A percentile compares a stretch with the other conserved stretches of the same genome.
phyloP scores from a whole-genome alignment of 2,329 filamentous ascomycete genomes.

The Fusarium sambucinum region DNA sequence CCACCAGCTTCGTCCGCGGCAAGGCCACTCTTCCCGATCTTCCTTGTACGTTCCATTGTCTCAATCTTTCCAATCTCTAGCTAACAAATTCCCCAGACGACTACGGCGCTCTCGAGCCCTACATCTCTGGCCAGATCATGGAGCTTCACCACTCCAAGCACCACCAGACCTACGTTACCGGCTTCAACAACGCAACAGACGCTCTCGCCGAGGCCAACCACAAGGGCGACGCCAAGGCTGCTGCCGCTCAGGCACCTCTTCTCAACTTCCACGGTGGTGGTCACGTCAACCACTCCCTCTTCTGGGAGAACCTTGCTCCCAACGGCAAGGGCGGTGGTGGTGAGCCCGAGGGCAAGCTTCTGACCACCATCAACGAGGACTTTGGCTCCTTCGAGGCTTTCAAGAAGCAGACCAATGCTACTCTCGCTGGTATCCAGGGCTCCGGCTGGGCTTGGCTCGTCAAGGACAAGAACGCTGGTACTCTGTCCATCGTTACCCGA shows the following conservation, averaged over 20 bases:
- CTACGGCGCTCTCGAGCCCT: slow-evolving; percentile 91
- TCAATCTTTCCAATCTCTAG: not conserved
- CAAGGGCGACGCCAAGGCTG: slow-evolving; percentile 69
- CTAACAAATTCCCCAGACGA: slow-evolving; percentile 73
- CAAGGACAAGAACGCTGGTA: slow-evolving; percentile 73
- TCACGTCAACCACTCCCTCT: slow-evolving; percentile 87
- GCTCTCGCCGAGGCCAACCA: slow-evolving; percentile 74
- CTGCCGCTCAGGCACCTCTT: slow-evolving; percentile 63
- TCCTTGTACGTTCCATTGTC: slow-evolving; percentile 54
- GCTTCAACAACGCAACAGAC: slow-evolving; percentile 83
- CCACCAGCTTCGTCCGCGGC: slow-evolving; percentile 81
- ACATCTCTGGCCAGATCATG: slow-evolving; percentile 92
- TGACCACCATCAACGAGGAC: slow-evolving; percentile 71
- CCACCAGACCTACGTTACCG: slow-evolving; percentile 93
- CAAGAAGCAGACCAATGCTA: slow-evolving; percentile 74
- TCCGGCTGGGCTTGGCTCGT: slow-evolving; percentile 94
- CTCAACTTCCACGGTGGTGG: slow-evolving; percentile 87
- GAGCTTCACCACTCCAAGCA: slow-evolving; percentile 95
- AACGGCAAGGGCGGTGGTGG: slow-evolving; percentile 72
- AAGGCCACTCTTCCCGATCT: slow-evolving; percentile 96
- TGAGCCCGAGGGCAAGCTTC: slow-evolving; percentile 71
- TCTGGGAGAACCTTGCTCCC: slow-evolving; percentile 85
- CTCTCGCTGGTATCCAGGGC: slow-evolving; percentile 82
- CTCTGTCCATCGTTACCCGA: slow-evolving; percentile 75
- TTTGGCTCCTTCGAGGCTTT: slow-evolving; percentile 76